Conservation (phyloP, 305 asterid species). For the Solanum chacoense region DNA sequence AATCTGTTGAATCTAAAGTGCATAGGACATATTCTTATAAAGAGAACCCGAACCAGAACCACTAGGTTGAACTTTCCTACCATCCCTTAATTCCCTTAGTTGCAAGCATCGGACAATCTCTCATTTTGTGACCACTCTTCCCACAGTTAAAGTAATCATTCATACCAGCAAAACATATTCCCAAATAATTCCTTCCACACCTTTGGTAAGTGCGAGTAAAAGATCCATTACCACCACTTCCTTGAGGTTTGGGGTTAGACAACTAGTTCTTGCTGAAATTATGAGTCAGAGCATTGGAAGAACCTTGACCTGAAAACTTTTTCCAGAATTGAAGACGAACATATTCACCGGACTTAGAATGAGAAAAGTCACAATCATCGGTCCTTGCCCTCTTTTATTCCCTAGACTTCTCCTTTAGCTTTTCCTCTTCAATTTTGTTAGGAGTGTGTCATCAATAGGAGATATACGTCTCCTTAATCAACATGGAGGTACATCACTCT, state of each 20-base stretch:
- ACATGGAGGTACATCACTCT: neutral
- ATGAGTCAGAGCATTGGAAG: no score
- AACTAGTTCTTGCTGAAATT: no score
- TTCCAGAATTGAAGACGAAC: no score
- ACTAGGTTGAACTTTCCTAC: neutral
- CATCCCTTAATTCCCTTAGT: neutral
- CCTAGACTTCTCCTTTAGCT: neutral
- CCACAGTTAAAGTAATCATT: neutral
- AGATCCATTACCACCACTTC: neutral
- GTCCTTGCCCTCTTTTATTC: neutral
- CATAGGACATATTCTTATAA: no score
- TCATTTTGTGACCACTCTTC: neutral
- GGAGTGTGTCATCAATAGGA: neutral
- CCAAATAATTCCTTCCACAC: neutral
- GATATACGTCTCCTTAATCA: neutral
- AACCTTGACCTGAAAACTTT: no score
- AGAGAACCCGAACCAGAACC: neutral
- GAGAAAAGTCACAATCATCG: neutral
- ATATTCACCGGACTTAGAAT: neutral
- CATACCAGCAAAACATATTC: neutral
- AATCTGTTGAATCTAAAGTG: no score
- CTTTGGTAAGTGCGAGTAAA: neutral
- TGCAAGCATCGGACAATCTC: neutral
- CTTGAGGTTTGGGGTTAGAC: no score
- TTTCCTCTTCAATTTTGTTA: neutral